Percentiles rank a stretch among this genome's conserved stretches.
Conservation (phyloP, 441 rosid genomes). For the Populus hybrid region DNA sequence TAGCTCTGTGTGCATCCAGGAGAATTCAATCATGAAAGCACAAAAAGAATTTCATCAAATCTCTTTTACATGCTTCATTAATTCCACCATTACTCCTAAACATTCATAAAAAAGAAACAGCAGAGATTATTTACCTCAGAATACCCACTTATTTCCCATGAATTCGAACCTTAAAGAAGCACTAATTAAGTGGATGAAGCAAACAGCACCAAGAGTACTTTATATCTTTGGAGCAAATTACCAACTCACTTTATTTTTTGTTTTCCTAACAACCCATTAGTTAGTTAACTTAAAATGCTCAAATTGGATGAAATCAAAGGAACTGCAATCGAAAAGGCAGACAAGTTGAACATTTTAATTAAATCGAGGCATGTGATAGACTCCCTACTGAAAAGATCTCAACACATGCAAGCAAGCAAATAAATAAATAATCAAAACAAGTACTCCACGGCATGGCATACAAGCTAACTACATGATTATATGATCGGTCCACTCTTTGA, state of each 20-base stretch:
- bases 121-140: no score
- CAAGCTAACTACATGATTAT: neutral
- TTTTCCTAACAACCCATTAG: neutral
- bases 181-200: neutral
- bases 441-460: neutral
- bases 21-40: neutral
- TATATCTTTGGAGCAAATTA: neutral
- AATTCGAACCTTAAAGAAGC: neutral
- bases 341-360: neutral
- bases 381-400: conserved; percentile 26
- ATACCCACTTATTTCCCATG: neutral
- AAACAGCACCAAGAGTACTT: neutral
- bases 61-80: neutral
- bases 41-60: neutral
- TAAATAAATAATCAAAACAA: neutral
- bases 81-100: neutral
- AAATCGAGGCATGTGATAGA: neutral
- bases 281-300: conserved; percentile 5
- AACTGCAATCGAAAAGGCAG: neutral
- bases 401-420: conserved; percentile 7
- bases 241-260: neutral
- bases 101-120: no score
- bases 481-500: conserved; percentile 25
- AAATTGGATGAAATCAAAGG: conserved; percentile 11
- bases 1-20: neutral